Evolutionary conservation across 2,329 filamentous ascomycete genomes (phyloP).

Genomic region (Aspergillus hiratsukae): DNA sequence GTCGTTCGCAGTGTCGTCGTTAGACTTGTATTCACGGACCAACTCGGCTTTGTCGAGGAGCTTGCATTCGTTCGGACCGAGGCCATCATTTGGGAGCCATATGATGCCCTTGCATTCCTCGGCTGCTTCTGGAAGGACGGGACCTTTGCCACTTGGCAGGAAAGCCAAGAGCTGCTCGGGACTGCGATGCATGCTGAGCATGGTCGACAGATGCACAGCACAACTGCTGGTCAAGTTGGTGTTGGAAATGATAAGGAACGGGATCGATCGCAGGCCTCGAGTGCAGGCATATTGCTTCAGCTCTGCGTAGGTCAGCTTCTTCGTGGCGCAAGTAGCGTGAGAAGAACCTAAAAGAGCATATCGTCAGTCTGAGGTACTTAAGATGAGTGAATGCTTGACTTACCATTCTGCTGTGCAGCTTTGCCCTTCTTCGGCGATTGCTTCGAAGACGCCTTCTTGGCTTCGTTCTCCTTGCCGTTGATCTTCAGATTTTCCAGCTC

Average conservation of each 20-base stretch:
- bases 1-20: conserved; percentile 9
- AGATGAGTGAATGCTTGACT: not conserved
- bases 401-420: conserved; percentile 10
- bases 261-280: conserved; percentile 32
- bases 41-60: conserved; percentile 20
- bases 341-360: conserved; percentile 6
- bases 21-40: conserved; percentile 8
- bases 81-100: conserved; percentile 22
- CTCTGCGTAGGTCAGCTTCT: conserved; percentile 9
- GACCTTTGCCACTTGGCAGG: conserved; percentile 25
- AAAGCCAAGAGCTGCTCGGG: conserved; percentile 27
- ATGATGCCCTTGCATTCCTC: conserved; percentile 23
- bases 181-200: conserved; percentile 24
- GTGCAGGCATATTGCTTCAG: conserved; percentile 27
- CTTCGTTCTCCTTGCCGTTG: conserved; percentile 16
- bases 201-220: conserved; percentile 26
- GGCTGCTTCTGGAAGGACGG: conserved; percentile 15
- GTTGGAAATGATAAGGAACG: conserved; percentile 28
- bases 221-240: conserved; percentile 20
- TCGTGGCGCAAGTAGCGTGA: conserved; percentile 1
- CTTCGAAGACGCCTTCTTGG: conserved; percentile 5
- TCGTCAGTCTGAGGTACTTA: conserved; percentile 2
- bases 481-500: conserved; percentile 7
- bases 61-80: conserved; percentile 14
- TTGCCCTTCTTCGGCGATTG: conserved; percentile 17